Base-by-base conservation (phyloP, 1,284 basidiomycete species). In the Hypsizygus ulmarius region DNA sequence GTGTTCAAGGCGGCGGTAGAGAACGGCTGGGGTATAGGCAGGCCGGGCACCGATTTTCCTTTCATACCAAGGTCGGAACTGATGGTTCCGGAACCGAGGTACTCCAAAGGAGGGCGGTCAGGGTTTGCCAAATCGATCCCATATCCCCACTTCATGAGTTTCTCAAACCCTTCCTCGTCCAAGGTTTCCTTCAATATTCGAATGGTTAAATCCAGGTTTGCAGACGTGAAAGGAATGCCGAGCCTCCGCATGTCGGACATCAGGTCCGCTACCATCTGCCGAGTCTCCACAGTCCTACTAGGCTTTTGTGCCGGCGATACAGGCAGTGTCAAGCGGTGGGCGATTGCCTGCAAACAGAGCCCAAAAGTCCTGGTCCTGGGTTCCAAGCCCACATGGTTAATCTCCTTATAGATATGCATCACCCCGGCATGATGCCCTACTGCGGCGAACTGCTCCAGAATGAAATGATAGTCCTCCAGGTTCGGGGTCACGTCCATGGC, bases 41-140 rank as follows among this genome's bases (percentile, higher is more conserved):
- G 60, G 35, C 53, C 56, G 15, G 56, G 46, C 21, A 49, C 32
- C 52, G 5, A 29, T 52, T 12, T 8, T 11, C 55, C 43, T 15
- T 49, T 45, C 11, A 56, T 18, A 32, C 52, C 52, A 44, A 59
- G 50, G 34, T 47, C 48, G 12, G 58, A 49, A 34, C 47, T 39
- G 40, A 51, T 53, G 39, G 49, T 50, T 36, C 36, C 43, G 49
- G 58, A 53, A 59, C 67, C 60, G 47, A 67, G 21, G 38, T 65
- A 65, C 52, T 81, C 75, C 46, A 83, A 50, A 3, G 81, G 75
- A 19, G 74, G 67, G 36, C 78, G 72, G 58, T 91, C 88, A 0
- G 86, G 86, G 58, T 82, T 82, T 9, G 75, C 70, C 42, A 90
- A 61, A 64, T 91, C 88, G 46, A 91, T 75, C 0, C 82, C 87